Evolutionary conservation across 306 rosid genomes (phyloP).

Genomic region (Cicer cuneatum): DNA sequence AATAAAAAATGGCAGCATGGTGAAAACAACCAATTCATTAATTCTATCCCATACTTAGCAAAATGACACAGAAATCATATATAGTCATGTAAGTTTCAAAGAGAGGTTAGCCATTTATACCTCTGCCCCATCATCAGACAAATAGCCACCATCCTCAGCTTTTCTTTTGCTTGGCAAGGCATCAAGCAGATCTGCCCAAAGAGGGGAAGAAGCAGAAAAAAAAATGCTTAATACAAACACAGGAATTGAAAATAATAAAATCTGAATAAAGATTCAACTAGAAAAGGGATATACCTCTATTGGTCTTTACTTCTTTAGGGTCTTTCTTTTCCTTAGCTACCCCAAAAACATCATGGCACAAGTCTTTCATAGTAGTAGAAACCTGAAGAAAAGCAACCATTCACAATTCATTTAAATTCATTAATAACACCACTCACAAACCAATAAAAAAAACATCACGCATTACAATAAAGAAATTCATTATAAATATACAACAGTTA

Average conservation of each 20-base stretch:
- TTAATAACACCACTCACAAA: not conserved
- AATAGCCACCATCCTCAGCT: slow-evolving; percentile 78
- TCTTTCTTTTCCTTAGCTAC: slow-evolving; percentile 80
- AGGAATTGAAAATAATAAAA: not conserved
- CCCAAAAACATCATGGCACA: slow-evolving; percentile 82
- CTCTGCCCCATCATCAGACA: slow-evolving; percentile 76
- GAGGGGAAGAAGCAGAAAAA: not conserved
- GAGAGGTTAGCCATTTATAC: slow-evolving; percentile 49
- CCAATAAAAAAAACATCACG: not conserved
- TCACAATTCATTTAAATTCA: too few species aligned
- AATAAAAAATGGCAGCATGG: not conserved
- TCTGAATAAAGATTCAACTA: not conserved
- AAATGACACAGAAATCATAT: not conserved
- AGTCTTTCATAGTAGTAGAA: slow-evolving; percentile 81
- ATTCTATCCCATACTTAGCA: not conserved
- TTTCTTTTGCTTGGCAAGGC: slow-evolving; percentile 82
- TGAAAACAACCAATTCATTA: not conserved
- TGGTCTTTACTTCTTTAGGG: slow-evolving; percentile 72
- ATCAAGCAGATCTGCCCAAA: slow-evolving; percentile 67
- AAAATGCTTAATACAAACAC: not conserved
- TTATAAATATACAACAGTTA: slow-evolving; percentile 43
- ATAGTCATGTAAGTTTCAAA: not conserved
- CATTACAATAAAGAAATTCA: not conserved
- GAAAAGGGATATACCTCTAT: slow-evolving; percentile 61
- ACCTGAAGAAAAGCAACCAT: slow-evolving; percentile 54